Percentiles rank a stretch among this genome's conserved stretches.
Conservation (phyloP, 2,329 filamentous ascomycete genomes). For the Rhexocercosporidium sp. region DNA sequence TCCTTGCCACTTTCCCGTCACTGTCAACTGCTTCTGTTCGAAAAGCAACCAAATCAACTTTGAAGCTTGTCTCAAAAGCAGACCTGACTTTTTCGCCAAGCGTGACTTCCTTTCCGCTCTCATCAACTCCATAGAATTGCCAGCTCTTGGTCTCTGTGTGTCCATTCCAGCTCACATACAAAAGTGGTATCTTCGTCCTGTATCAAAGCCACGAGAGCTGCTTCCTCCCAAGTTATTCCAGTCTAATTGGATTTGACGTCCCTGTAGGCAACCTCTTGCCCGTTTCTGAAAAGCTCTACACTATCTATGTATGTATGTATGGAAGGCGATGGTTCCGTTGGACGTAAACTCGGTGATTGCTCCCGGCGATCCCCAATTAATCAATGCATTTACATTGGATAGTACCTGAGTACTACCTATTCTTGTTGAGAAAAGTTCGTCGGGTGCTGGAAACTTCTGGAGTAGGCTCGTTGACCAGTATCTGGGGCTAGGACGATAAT, state of each 20-base stretch:
- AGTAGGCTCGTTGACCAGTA: slow-evolving; percentile 29
- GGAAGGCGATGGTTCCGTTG: slow-evolving; percentile 45
- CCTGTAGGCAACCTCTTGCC: slow-evolving; percentile 46
- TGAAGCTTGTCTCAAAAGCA: slow-evolving; percentile 50
- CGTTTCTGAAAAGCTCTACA: slow-evolving; percentile 30
- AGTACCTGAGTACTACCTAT: slow-evolving; percentile 36
- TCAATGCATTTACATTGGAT: slow-evolving; percentile 33
- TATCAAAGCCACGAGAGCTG: slow-evolving; percentile 45
- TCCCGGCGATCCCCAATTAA: slow-evolving; percentile 35
- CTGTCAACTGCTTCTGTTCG: no score
- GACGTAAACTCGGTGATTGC: slow-evolving; percentile 35
- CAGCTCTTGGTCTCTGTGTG: slow-evolving; percentile 53
- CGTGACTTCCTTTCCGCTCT: slow-evolving; percentile 43
- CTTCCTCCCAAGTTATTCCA: slow-evolving; percentile 44
- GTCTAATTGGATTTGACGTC: slow-evolving; percentile 48
- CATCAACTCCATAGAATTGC: slow-evolving; percentile 41
- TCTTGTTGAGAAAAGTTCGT: slow-evolving; percentile 30
- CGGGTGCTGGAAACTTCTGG: slow-evolving; percentile 29
- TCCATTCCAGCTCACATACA: slow-evolving; percentile 61
- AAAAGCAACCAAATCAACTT: neutral
- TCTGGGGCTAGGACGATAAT: slow-evolving; percentile 29
- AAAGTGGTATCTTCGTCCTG: slow-evolving; percentile 41
- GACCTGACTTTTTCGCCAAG: slow-evolving; percentile 47
- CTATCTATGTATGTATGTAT: slow-evolving; percentile 48
- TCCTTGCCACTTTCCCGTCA: no score